Evolutionary conservation across 2,329 filamentous ascomycete species (phyloP), one percentile per base, ranked within the genome.

Genomic region (Alternaria gansuensis): DNA sequence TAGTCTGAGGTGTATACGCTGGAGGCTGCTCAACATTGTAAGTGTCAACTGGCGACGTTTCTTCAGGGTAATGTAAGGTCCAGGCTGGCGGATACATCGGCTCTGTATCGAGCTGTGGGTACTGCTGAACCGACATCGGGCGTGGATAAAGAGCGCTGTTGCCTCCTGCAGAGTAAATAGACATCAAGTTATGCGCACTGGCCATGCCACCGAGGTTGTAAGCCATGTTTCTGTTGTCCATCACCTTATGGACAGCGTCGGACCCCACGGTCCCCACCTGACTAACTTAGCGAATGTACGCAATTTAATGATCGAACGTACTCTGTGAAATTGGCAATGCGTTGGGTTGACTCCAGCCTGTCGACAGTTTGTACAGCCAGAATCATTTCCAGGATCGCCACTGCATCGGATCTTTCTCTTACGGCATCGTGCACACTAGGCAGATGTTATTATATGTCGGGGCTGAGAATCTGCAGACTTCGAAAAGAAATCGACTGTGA

Each of bases 391-490:
- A 33, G 85, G 83, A 74, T 97, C 92, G 41, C 94, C 94, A 71
- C 91, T 96, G 80, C 94, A 98, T 68, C 92, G 90, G 70, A 98
- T 98, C 82, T 98, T 98, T 59, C 94, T 87, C 80, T 94, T 93
- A 60, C 94, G 88, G 78, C 94, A 98, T 66, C 94, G 88, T 34
- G 88, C 87, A 77, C 94, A 98, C 94, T 97, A 65, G 5, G 43
- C 8, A 8, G 11, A 3, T 29, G 21, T 69, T 28, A 62, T 57
- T 21, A 26, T 44, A 24, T 11, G 7, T 14, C 7, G n/a, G n/a
- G 10, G 41, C 34, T 21, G 11, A 31, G 28, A 10, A 44, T 9
- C 26, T 24, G 4, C 14, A 11, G 21, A 21, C 10, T 1, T 24
- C 11, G 11, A 14, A 6, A 21, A 21, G 28, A 29, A 11, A 13